Conservation (phyloP, 352 stramenopile genomes). For the Globisporangium echinulatum region DNA sequence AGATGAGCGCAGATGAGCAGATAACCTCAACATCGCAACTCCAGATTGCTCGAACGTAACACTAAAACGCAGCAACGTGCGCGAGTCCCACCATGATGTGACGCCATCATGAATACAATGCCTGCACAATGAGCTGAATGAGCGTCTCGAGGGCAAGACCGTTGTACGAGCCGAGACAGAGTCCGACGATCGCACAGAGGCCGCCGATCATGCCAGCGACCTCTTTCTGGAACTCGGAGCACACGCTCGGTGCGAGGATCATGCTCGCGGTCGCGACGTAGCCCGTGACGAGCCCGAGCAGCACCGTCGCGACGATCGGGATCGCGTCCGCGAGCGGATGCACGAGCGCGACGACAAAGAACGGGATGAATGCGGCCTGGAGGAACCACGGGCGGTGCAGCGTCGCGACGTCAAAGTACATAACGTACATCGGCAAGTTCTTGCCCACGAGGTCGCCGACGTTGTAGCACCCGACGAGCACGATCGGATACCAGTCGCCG, state of each 20-base stretch:
- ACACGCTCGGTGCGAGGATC: constrained; percentile 68
- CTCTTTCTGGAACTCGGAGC: constrained; percentile 74
- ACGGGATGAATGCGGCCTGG: constrained; percentile 58
- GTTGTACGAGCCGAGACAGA: constrained; percentile 73
- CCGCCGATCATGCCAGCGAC: constrained; percentile 69
- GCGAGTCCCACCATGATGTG: neutral
- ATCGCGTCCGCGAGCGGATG: constrained; percentile 49
- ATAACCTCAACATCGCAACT: too few relatives aligned
- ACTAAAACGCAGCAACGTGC: neutral
- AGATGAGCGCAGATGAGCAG: too few relatives aligned
- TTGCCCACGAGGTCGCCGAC: constrained; percentile 75
- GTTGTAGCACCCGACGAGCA: constrained; percentile 73
- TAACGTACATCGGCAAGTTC: constrained; percentile 59
- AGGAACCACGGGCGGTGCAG: constrained; percentile 62
- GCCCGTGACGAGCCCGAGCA: constrained; percentile 58
- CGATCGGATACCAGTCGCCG: constrained; percentile 69
- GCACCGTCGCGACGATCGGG: constrained; percentile 42
- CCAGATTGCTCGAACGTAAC: too few relatives aligned
- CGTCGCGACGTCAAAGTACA: constrained; percentile 64
- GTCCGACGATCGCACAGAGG: constrained; percentile 61
- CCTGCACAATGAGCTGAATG: constrained; percentile 34
- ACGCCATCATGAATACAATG: neutral
- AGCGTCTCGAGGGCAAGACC: constrained; percentile 64
- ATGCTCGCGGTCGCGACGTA: constrained; percentile 78
- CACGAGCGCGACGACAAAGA: constrained; percentile 56